Base-by-base conservation (phyloP, 257 asterid genomes). In the Jasminum sambac region DNA sequence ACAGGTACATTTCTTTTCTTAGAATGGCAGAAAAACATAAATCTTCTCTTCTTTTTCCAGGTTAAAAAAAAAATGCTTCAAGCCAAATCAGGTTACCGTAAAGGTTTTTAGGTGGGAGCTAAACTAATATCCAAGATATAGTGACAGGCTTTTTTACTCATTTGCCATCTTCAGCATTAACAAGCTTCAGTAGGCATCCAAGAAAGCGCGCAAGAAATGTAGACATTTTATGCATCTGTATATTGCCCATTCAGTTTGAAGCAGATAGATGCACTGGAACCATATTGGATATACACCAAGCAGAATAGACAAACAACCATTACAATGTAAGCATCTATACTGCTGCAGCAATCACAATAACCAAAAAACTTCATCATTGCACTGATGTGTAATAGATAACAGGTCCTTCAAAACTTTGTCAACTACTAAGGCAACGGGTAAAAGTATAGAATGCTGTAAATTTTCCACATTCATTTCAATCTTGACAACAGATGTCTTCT, bases 1-100 rank as follows among this genome's bases (percentile, higher is more conserved):
- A 55, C 10, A 17, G 6, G 62, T 55, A 55, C 11, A 55, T 55
- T 55, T 8, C 62, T 21, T 55, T 55, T 55, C 62, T 21, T 19
- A 55, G 34, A 55, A 52, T 19, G 13, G 1, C 24, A 52, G 4
- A 52, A 52, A 25, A 5, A 0, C 16, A 55, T 55, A 11, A 8
- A 55, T 21, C 36, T 55, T 55, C n/a, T 55, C 62, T 55, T 55
- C 62, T 21, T 21, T 55, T 55, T 55, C 62, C n/a, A 14, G 23
- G 21, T 21, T 5, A 26, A 23, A 8, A 19, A 55, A 55, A 23
- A 55, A 23, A 30, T 10, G n/a, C 5, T 55, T 17, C 62, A 19
- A 30, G 21, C 8, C 62, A 55, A 55, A 19, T 4, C 26, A 10
- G 62, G 36, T 9, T 55, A 23, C 59, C 59, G 19, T 50, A 50